phyloP scores from a whole-genome alignment of 805 yeast species.

The Komagataella pastoris region DNA sequence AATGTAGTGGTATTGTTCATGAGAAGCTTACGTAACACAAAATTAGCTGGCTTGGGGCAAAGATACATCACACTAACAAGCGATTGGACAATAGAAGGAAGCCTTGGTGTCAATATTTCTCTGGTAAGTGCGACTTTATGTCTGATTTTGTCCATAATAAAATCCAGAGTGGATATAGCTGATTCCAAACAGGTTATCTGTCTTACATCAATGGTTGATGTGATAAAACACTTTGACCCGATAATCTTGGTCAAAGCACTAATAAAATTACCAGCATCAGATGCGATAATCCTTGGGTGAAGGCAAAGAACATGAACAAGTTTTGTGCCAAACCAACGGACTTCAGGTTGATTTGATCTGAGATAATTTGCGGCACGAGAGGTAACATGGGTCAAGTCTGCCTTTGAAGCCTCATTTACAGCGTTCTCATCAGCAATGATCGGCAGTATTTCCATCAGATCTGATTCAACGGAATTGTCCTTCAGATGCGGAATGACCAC shows the following conservation, averaged over 20 bases:
- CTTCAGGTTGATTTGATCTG: constrained; percentile 27
- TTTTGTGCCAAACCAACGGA: constrained; percentile 50
- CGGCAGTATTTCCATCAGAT: constrained; percentile 11
- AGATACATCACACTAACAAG: constrained; percentile 32
- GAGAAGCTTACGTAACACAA: constrained; percentile 29
- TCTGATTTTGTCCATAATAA: constrained; percentile 35
- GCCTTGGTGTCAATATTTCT: constrained; percentile 70
- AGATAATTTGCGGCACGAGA: constrained; percentile 29
- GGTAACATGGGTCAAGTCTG: constrained; percentile 36
- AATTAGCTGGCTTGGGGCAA: constrained; percentile 22
- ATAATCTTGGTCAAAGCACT: constrained; percentile 26
- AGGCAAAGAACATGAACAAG: constrained; percentile 27
- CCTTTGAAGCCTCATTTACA: constrained; percentile 28
- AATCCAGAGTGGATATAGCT: constrained; percentile 26
- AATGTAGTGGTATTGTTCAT: constrained; percentile 62
- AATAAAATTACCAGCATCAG: constrained; percentile 26
- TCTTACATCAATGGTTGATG: constrained; percentile 5
- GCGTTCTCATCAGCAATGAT: constrained; percentile 14
- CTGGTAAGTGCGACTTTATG: constrained; percentile 79
- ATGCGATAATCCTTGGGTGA: constrained; percentile 22
- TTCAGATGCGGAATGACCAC: constrained; percentile 12
- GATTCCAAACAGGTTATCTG: constrained; percentile 16
- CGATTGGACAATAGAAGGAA: constrained; percentile 45
- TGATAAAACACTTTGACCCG: constrained; percentile 21
- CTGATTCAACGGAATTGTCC: constrained; percentile 9